A percentile compares a stretch with the other conserved stretches of the same genome.
phyloP scores from a whole-genome alignment of 768 basidiomycete genomes.

The Scleroderma citrinum region DNA sequence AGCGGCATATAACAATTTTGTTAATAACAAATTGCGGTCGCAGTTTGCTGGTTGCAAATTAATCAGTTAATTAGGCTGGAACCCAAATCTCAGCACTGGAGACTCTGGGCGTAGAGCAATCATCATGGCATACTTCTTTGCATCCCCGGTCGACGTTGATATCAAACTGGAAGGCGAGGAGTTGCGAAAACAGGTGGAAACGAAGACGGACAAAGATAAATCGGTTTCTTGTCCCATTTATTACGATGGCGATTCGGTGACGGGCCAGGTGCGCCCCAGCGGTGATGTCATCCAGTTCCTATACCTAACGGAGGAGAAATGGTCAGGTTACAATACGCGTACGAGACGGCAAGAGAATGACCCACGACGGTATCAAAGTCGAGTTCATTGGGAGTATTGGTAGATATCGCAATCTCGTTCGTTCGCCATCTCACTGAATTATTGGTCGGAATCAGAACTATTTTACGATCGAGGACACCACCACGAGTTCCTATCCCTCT shows the following conservation, averaged over 20 bases:
- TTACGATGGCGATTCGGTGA: slow-evolving; percentile 91
- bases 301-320: not conserved
- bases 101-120: too few species aligned
- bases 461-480: slow-evolving; percentile 99
- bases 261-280: slow-evolving; percentile 62
- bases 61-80: not conserved
- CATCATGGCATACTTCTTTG: slow-evolving; percentile 87
- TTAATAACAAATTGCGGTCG: not conserved
- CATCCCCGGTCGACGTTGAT: slow-evolving; percentile 86
- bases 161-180: slow-evolving; percentile 86
- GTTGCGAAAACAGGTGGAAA: slow-evolving; percentile 79
- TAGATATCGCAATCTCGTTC: slow-evolving; percentile 29
- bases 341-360: slow-evolving; percentile 90
- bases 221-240: slow-evolving; percentile 83
- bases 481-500: slow-evolving; percentile 93
- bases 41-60: not conserved
- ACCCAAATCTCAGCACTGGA: too few species aligned
- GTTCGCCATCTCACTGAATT: not conserved
- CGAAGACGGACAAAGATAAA: slow-evolving; percentile 87
- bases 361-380: slow-evolving; percentile 96
- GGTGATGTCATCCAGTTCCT: not conserved
- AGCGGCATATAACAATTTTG: not conserved
- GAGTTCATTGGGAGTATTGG: slow-evolving; percentile 97
- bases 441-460: slow-evolving; percentile 43
- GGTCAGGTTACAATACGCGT: slow-evolving; percentile 77